These are phyloP conservation scores for Boletellus ananas DNA, from an alignment of 768 basidiomycete species.

Conservation along the genomic window DNA sequence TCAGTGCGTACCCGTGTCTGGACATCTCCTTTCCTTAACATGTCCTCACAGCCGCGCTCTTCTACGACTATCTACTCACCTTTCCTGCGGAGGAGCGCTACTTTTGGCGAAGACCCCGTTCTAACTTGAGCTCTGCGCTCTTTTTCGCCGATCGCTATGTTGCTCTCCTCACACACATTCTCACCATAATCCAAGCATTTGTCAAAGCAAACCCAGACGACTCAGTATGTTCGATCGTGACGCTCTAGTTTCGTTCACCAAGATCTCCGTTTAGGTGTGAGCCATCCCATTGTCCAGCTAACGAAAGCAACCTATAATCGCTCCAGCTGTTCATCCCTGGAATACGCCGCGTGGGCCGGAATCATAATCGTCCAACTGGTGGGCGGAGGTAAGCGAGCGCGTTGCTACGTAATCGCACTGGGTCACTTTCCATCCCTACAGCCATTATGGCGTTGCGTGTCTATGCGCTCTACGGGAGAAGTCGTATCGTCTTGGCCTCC, in stretches of 20 bases:
- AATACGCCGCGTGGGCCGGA: not conserved
- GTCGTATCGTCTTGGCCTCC: constrained; percentile 1
- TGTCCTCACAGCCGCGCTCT: constrained; percentile 23
- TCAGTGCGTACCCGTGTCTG: constrained; percentile 1
- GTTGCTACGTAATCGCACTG: not conserved
- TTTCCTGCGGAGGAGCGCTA: constrained; percentile 39
- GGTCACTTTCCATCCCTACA: not conserved
- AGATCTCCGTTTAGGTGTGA: constrained; percentile 7
- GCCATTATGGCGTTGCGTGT: constrained; percentile 20
- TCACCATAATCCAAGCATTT: constrained; percentile 35
- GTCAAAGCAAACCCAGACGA: constrained; percentile 12
- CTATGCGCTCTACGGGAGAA: constrained; percentile 17
- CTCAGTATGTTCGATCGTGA: not conserved
- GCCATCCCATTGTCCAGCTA: not conserved
- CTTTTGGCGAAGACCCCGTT: constrained; percentile 37
- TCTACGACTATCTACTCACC: constrained; percentile 47
- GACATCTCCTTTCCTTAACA: not conserved
- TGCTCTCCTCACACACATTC: constrained; percentile 36
- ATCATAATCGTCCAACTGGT: constrained; percentile 10
- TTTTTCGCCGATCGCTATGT: constrained; percentile 44
- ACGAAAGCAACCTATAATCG: not conserved
- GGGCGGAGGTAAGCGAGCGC: constrained; percentile 3
- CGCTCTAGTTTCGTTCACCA: not conserved
- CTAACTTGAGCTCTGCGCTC: constrained; percentile 34
- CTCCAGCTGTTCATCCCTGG: constrained; percentile 1